A percentile compares a stretch with the other conserved stretches of the same genome.
phyloP scores from a whole-genome alignment of 1,284 basidiomycete species.

The Anthracocystis walkeri region DNA sequence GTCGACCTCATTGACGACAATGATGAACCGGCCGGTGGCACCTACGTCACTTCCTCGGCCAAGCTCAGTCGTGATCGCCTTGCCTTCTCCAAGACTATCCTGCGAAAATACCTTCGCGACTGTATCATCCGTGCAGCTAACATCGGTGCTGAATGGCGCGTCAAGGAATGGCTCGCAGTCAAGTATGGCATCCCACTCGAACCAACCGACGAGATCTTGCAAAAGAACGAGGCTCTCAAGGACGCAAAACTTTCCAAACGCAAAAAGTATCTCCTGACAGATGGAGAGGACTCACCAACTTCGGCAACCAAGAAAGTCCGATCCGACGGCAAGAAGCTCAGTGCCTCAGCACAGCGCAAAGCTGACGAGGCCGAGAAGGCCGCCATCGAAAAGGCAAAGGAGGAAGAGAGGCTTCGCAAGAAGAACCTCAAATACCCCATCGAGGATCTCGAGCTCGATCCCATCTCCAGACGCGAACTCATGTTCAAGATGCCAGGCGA shows the following conservation, averaged over 20 bases:
- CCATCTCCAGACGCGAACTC: conserved; percentile 65
- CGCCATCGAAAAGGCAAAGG: conserved; percentile 47
- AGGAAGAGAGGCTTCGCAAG: conserved; percentile 76
- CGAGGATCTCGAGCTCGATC: conserved; percentile 72
- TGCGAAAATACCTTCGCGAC: conserved; percentile 94
- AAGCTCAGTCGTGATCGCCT: conserved; percentile 87
- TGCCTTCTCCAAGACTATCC: conserved; percentile 93
- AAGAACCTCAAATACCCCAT: conserved; percentile 82
- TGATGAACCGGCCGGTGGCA: conserved; percentile 73
- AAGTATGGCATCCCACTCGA: conserved; percentile 84
- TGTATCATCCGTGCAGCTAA: conserved; percentile 90
- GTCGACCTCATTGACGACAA: conserved; percentile 78
- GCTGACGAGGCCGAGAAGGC: conserved; percentile 47
- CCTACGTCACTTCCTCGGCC: conserved; percentile 83
- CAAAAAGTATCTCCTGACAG: conserved; percentile 76
- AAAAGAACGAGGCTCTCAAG: conserved; percentile 81
- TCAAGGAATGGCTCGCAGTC: conserved; percentile 84
- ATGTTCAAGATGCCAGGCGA: conserved; percentile 56
- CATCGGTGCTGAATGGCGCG: conserved; percentile 92
- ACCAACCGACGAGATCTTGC: conserved; percentile 85
- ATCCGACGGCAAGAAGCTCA: conserved; percentile 41
- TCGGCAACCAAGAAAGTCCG: conserved; percentile 68
- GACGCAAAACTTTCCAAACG: conserved; percentile 77
- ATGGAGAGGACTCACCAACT: conserved; percentile 78
- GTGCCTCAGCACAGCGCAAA: conserved; percentile 35